Conservation (phyloP, 2,329 filamentous ascomycete genomes). For the Botryotinia convoluta region DNA sequence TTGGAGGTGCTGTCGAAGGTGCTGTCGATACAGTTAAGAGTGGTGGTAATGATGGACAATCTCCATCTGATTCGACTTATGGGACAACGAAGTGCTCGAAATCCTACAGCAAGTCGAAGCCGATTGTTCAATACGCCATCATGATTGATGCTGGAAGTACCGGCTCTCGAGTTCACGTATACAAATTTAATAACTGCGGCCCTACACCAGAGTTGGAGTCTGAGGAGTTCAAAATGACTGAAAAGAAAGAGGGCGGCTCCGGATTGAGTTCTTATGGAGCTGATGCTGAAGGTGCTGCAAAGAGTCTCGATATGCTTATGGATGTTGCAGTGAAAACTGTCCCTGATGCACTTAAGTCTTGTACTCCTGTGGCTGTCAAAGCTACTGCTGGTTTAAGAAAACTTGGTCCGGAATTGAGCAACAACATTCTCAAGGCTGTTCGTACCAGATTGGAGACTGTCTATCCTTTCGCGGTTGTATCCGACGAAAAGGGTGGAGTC, state of each 20-base stretch:
- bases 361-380: constrained; percentile 95
- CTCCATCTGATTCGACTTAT: constrained; percentile 58
- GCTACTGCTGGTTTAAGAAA: constrained; percentile 91
- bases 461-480: constrained; percentile 94
- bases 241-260: constrained; percentile 71
- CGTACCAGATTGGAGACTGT: constrained; percentile 77
- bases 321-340: constrained; percentile 80
- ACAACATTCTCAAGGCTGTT: constrained; percentile 83
- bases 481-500: constrained; percentile 79
- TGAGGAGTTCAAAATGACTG: constrained; percentile 91
- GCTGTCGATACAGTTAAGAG: constrained; percentile 23
- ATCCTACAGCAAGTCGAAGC: constrained; percentile 83
- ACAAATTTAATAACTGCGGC: constrained; percentile 99
- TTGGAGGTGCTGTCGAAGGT: constrained; percentile 23
- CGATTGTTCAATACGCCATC: constrained; percentile 92
- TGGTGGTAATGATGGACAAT: constrained; percentile 47
- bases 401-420: constrained; percentile 75
- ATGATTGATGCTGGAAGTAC: constrained; percentile 99
- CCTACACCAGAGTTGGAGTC: constrained; percentile 89
- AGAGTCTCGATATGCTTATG: constrained; percentile 84
- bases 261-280: constrained; percentile 82
- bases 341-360: constrained; percentile 84
- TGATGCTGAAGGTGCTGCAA: constrained; percentile 83
- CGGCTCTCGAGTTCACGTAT: constrained; percentile 95
- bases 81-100: constrained; percentile 75